Base-by-base conservation (phyloP, 2,329 filamentous ascomycete genomes). In the Colletotrichum sp. region DNA sequence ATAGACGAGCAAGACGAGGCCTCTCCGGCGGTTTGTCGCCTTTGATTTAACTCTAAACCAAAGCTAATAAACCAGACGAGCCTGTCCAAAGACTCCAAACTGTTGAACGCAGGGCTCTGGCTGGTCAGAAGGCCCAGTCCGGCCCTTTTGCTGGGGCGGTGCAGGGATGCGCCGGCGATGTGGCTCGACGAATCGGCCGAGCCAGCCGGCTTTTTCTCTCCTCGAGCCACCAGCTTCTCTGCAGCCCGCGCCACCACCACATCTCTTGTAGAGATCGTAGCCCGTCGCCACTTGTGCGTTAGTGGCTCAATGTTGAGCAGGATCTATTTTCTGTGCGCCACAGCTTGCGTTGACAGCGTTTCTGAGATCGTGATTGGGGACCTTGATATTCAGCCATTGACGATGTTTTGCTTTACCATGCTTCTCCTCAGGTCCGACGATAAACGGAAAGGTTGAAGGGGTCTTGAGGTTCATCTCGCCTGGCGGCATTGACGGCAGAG, bases 141-240 rank as follows among this genome's bases (percentile, higher is more conserved):
- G 72, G 63, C 57, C 63, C 69, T 67, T 75, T 69, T 60, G 69
- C 69, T 69, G 64, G 44, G 64, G 73, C 28, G n/a, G 64, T 69
- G 64, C 74, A 73, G 64, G 73, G 74, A 36, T 73, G 28, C 34
- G n/a, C 55, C 28, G 44, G 70, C 4, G 59, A 60, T 12, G 57
- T 65, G 39, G 44, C 70, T 65, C 59, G 55, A 73, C 69, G 64
- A 72, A 76, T 76, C 57, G 70, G 69, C 64, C 73, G 73, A 69
- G 21, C 69, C 59, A 69, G 55, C 73, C 72, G 57, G 32, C 64
- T 39, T 24, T 12, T 65, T 24, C 32, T 44, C 21, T 28, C 13
- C 30, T 63, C 39, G 9, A 39, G 24, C 34, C 70, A 24, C 32
- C 12, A 30, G 10, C 28, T 64, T 39, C 30, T 26, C 30, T 39